phyloP scores from a whole-genome alignment of 1,284 basidiomycete species.

The Austroboletus novae-zelandiae region DNA sequence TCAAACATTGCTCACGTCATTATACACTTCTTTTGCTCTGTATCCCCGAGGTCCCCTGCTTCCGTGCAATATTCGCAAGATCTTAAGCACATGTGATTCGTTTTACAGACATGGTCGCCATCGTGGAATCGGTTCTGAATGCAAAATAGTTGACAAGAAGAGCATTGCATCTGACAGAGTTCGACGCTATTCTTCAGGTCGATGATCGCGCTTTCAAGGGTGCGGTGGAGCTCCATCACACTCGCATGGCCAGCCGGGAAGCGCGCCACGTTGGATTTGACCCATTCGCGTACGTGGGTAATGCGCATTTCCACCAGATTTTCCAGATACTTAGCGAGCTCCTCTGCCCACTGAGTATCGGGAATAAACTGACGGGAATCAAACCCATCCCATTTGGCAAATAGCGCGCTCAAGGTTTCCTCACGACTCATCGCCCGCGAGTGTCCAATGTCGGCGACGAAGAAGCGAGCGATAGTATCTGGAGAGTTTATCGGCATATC shows the following conservation, averaged over 20 bases:
- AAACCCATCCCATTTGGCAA: slow-evolving; percentile 33
- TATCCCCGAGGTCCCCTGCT: not conserved
- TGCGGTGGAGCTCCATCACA: slow-evolving; percentile 44
- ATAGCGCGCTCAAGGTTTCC: slow-evolving; percentile 25
- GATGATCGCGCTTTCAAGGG: slow-evolving; percentile 39
- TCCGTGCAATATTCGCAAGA: slow-evolving; percentile 43
- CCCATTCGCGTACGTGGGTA: slow-evolving; percentile 47
- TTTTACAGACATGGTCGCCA: slow-evolving; percentile 46
- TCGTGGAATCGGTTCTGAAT: slow-evolving; percentile 44
- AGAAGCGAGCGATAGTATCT: slow-evolving; percentile 40
- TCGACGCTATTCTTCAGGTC: slow-evolving; percentile 46
- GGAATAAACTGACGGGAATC: slow-evolving; percentile 31
- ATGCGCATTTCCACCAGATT: slow-evolving; percentile 41
- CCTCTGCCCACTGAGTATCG: slow-evolving; percentile 44
- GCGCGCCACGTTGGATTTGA: slow-evolving; percentile 44
- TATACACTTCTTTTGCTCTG: slow-evolving; percentile 33
- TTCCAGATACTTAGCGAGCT: slow-evolving; percentile 39
- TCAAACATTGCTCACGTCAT: slow-evolving; percentile 38
- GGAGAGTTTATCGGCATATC: slow-evolving; percentile 36
- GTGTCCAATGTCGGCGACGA: slow-evolving; percentile 27
- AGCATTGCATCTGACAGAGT: slow-evolving; percentile 47
- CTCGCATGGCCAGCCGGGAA: slow-evolving; percentile 46
- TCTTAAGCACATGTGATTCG: slow-evolving; percentile 43
- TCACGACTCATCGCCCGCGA: slow-evolving; percentile 25
- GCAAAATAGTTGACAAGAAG: slow-evolving; percentile 46